Evolutionary conservation across 148 eudicot genomes (phyloP).

Genomic region (Tetragonia tetragonoides): DNA sequence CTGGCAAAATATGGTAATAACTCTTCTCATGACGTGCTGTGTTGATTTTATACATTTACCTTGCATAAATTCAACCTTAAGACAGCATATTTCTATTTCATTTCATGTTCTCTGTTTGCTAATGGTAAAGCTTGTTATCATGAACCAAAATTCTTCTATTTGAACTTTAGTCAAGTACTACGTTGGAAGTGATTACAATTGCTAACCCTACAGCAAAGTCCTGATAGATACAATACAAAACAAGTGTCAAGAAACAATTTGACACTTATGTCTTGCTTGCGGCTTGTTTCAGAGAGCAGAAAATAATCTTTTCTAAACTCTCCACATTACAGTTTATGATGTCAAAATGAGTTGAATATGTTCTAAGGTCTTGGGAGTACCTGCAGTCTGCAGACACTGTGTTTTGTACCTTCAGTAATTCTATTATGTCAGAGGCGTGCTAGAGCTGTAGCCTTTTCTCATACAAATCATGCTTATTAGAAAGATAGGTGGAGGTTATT

Average conservation of each 20-base stretch:
- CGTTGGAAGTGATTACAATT: too few species aligned
- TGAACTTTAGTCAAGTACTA: background rate
- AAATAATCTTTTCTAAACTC: background rate
- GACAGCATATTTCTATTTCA: background rate
- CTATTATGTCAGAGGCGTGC: background rate
- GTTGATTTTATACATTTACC: background rate
- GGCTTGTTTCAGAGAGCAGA: background rate
- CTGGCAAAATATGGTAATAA: slow-evolving; percentile 87
- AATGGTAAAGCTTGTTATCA: slow-evolving; percentile 3
- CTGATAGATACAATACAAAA: too few species aligned
- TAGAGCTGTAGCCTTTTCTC: background rate
- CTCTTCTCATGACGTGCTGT: background rate
- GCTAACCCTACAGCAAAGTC: too few species aligned
- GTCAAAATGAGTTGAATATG: background rate
- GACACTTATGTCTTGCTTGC: background rate
- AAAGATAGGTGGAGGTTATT: background rate
- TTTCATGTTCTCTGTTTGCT: background rate
- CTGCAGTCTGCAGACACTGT: background rate
- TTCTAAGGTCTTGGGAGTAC: background rate
- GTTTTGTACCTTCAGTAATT: background rate
- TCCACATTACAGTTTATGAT: background rate
- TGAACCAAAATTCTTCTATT: background rate
- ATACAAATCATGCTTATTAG: background rate
- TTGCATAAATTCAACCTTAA: background rate
- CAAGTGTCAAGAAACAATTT: background rate